phyloP scores from a whole-genome alignment of 306 rosid genomes.

The Quercus berberidifolia region DNA sequence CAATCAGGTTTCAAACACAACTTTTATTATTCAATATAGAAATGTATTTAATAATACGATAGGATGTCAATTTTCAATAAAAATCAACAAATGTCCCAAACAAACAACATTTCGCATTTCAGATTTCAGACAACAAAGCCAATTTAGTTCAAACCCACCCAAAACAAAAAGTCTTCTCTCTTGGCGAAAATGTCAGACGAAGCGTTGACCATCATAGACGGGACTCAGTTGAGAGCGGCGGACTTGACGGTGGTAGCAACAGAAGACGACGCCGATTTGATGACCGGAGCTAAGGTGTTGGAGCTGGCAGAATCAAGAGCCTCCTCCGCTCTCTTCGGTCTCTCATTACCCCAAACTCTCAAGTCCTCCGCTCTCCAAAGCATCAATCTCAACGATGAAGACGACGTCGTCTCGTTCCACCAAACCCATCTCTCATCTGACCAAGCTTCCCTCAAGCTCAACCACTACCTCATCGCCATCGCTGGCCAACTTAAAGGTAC shows the following conservation, averaged over 20 bases:
- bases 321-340: constrained; percentile 56
- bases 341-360: constrained; percentile 57
- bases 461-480: constrained; percentile 66
- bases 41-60: too few relatives aligned
- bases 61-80: too few relatives aligned
- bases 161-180: not conserved
- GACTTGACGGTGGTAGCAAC: constrained; percentile 49
- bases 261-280: constrained; percentile 20
- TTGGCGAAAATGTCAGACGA: constrained; percentile 62
- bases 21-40: too few relatives aligned
- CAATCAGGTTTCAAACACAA: too few relatives aligned
- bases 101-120: not conserved
- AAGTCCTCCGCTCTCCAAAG: constrained; percentile 52
- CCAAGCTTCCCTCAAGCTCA: constrained; percentile 43
- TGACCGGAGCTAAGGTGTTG: constrained; percentile 61
- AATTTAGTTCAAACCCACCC: too few relatives aligned
- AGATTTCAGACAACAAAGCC: not conserved
- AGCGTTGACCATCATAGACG: constrained; percentile 54
- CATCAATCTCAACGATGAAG: constrained; percentile 14
- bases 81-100: too few relatives aligned
- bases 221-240: constrained; percentile 37
- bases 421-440: constrained; percentile 27
- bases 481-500: constrained; percentile 73
- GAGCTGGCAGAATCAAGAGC: constrained; percentile 57
- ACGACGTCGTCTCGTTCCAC: constrained; percentile 27